phyloP scores from a whole-genome alignment of 108 stramenopile genomes.

The Skeletonema grethae region DNA sequence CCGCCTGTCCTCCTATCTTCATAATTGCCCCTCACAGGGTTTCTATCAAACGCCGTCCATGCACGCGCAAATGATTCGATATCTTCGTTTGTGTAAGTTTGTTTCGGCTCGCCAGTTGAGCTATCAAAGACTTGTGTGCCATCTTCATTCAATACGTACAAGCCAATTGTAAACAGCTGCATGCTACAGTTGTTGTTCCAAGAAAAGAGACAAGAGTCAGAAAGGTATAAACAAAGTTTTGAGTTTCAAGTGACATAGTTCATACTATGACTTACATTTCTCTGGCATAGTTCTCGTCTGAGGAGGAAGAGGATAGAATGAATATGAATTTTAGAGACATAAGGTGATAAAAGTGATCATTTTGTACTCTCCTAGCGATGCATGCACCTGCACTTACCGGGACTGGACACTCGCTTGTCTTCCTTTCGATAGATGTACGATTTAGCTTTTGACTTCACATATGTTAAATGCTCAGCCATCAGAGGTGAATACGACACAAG shows the following conservation, averaged over 20 bases:
- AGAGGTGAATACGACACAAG: conserved; percentile 43
- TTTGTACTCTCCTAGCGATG: conserved; percentile 10
- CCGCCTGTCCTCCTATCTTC: conserved; percentile 23
- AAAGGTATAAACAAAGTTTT: too few relatives aligned
- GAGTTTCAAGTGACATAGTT: too few relatives aligned
- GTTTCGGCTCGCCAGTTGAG: conserved; percentile 27
- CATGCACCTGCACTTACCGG: conserved; percentile 30
- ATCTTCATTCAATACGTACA: conserved; percentile 58
- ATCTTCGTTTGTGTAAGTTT: conserved; percentile 74
- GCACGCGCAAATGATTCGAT: conserved; percentile 62
- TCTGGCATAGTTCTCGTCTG: conserved; percentile 11
- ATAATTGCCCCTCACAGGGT: conserved; percentile 47
- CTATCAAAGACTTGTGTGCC: conserved; percentile 57
- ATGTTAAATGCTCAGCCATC: conserved; percentile 64
- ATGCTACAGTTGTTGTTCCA: conserved; percentile 5
- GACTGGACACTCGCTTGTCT: conserved; percentile 10
- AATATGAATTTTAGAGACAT: neutral
- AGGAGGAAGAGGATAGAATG: neutral
- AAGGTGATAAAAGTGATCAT: neutral
- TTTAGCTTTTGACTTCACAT: conserved; percentile 40
- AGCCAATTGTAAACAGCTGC: conserved; percentile 75
- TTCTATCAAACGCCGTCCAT: conserved; percentile 67
- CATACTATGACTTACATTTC: conserved; percentile 22
- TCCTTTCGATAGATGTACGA: conserved; percentile 38
- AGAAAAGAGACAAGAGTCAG: too few relatives aligned